Base-by-base conservation (phyloP, 495 filamentous ascomycete genomes). In the Cercophora sp. region DNA sequence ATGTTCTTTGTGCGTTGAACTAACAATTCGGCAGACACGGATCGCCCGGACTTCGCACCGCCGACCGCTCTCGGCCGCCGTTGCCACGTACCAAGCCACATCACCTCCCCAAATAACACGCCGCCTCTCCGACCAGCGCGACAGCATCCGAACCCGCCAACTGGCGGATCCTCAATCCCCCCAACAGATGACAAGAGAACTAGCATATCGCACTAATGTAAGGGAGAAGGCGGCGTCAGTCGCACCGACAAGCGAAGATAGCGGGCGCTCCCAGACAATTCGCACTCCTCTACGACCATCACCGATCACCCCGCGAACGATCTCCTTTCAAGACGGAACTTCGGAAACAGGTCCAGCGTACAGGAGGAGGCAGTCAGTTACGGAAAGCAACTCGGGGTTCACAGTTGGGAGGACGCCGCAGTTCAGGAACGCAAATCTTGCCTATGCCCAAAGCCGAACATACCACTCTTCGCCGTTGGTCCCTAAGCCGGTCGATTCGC, bases 401-500 rank as follows among this genome's bases (percentile, higher is more conserved):
- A 49, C 57, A 23, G 51, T 58, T 5, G 51, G 72, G 23, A 77
- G 70, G 36, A 55, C 66, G 20, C 22, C 75, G 1, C 67, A 74
- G 1, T 73, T 79, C 48, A 79, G 81, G 52, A 75, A 78, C 47
- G 73, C 79, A 4, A 77, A 74, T 48, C 67, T 86, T 19, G 82
- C 82, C 36, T 64, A 83, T 59, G 66, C 75, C 49, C 64, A 80
- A 60, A 63, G 71, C 56, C 62, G 81, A 60, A 64, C 66, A 34
- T 78, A 81, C 54, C 73, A 74, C 51, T 81, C 79, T 2, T 83
- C 81, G 1, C 79, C 79, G n/a, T 60, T 82, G 24, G 74, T 75
- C 8, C 70, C 79, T 60, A 68, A 79, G 68, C 50, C 70, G 47
- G 49, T 71, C 34, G 70, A 72, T 24, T 15, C 59, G 8, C 67